phyloP scores from a whole-genome alignment of 83 land plant species.

The Larix sibirica region DNA sequence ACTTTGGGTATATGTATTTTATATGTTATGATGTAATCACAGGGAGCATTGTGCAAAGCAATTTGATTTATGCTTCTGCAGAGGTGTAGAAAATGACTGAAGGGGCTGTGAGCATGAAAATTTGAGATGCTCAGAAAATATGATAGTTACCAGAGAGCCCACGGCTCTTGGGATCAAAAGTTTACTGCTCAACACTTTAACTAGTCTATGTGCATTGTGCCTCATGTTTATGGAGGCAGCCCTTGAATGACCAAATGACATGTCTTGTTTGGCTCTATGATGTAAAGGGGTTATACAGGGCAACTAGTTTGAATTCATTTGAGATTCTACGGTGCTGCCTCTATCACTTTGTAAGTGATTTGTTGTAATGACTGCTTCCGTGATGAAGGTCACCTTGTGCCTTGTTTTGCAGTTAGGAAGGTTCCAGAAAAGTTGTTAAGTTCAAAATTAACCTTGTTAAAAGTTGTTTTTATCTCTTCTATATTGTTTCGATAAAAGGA shows the following conservation, averaged over 20 bases:
- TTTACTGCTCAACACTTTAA: not conserved
- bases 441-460: not conserved
- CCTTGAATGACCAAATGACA: not conserved
- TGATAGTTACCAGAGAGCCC: not conserved
- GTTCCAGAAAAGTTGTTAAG: not conserved
- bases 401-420: not conserved
- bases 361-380: not conserved
- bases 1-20: not conserved
- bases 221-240: not conserved
- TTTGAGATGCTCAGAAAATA: not conserved
- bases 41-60: conserved; percentile 57
- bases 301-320: not conserved
- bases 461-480: not conserved
- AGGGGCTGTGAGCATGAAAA: conserved; percentile 21
- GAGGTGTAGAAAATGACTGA: conserved; percentile 48
- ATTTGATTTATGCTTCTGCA: conserved; percentile 51
- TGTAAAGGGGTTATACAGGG: not conserved
- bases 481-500: not conserved
- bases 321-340: not conserved
- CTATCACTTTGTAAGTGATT: not conserved
- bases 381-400: not conserved
- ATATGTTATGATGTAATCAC: not conserved
- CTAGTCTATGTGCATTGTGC: not conserved
- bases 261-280: not conserved
- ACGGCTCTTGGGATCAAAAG: not conserved